These are phyloP conservation scores for Sordariomycetes sp. DNA, from an alignment of 2,329 filamentous ascomycete species.

Conservation along the genomic window DNA sequence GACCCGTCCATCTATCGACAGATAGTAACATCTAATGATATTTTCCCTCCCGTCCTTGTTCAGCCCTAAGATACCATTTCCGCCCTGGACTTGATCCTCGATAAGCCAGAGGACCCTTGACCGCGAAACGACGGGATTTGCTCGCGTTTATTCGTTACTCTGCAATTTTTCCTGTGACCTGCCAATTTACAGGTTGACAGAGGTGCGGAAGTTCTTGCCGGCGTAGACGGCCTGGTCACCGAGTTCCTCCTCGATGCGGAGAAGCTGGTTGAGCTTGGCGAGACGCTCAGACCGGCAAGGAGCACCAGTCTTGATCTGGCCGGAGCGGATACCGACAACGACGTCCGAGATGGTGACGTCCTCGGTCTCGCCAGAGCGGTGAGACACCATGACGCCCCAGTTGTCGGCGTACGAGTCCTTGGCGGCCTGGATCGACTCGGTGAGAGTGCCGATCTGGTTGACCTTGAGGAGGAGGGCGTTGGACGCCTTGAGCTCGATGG, in stretches of 20 bases:
- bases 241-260: constrained; percentile 98
- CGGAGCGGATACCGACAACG: constrained; percentile 87
- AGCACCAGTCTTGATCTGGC: constrained; percentile 98
- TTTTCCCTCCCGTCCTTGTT: background rate
- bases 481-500: constrained; percentile 97
- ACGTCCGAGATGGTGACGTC: constrained; percentile 99
- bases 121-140: background rate
- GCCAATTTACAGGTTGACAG: constrained; percentile 66
- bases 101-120: background rate
- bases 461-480: constrained; percentile 98
- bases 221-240: constrained; percentile 85
- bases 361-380: constrained; percentile 98
- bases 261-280: constrained; percentile 99
- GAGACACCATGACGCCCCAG: constrained; percentile 99
- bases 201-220: constrained; percentile 79
- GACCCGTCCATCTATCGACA: background rate
- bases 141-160: background rate
- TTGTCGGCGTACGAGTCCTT: constrained; percentile 93
- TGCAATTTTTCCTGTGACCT: background rate
- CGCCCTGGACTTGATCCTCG: background rate
- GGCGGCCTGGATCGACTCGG: constrained; percentile 96
- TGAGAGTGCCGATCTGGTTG: constrained; percentile 99
- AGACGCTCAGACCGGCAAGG: constrained; percentile 94
- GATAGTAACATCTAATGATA: background rate
- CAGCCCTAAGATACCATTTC: background rate